Percentiles rank a stretch among this genome's conserved stretches.
phyloP scores from a whole-genome alignment of 495 filamentous ascomycete species.

The Aspergillus olivimuriae region DNA sequence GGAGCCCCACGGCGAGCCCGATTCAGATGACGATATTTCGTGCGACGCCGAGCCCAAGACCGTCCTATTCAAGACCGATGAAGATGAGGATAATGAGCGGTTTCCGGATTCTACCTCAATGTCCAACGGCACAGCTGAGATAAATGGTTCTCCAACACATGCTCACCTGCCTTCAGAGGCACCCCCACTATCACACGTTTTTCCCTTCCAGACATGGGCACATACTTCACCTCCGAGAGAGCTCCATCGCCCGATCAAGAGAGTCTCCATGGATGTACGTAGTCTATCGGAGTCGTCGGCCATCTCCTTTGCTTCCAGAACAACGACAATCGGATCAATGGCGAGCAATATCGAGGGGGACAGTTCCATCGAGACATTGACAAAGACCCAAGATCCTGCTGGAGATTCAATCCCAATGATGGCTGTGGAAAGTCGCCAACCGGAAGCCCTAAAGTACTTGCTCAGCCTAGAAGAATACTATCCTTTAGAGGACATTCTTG shows the following conservation, averaged over 20 bases:
- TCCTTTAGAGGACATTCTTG: slow-evolving; percentile 58
- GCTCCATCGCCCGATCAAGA: slow-evolving; percentile 49
- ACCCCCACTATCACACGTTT: slow-evolving; percentile 76
- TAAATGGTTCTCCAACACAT: slow-evolving; percentile 21
- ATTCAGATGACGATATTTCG: slow-evolving; percentile 35
- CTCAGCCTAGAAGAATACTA: slow-evolving; percentile 70
- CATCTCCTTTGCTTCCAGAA: slow-evolving; percentile 67
- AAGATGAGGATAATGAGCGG: slow-evolving; percentile 29
- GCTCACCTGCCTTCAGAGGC: slow-evolving; percentile 47
- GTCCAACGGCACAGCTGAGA: slow-evolving; percentile 15
- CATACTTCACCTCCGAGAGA: slow-evolving; percentile 41
- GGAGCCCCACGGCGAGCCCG: slow-evolving; percentile 55
- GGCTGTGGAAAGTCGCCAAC: slow-evolving; percentile 74
- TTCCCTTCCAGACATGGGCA: slow-evolving; percentile 68
- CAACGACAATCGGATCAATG: slow-evolving; percentile 68
- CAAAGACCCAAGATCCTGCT: slow-evolving; percentile 70
- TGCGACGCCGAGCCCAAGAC: slow-evolving; percentile 32
- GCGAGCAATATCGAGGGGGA: slow-evolving; percentile 74
- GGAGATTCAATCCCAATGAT: slow-evolving; percentile 95
- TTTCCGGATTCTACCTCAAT: slow-evolving; percentile 18
- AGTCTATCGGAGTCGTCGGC: slow-evolving; percentile 83
- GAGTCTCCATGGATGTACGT: slow-evolving; percentile 79
- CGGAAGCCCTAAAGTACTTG: slow-evolving; percentile 67
- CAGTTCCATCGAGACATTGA: slow-evolving; percentile 72
- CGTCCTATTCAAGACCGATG: slow-evolving; percentile 37